Evolutionary conservation across 306 rosid species (phyloP), one percentile per base, ranked within the genome.

Genomic region (Glycine latifolia): DNA sequence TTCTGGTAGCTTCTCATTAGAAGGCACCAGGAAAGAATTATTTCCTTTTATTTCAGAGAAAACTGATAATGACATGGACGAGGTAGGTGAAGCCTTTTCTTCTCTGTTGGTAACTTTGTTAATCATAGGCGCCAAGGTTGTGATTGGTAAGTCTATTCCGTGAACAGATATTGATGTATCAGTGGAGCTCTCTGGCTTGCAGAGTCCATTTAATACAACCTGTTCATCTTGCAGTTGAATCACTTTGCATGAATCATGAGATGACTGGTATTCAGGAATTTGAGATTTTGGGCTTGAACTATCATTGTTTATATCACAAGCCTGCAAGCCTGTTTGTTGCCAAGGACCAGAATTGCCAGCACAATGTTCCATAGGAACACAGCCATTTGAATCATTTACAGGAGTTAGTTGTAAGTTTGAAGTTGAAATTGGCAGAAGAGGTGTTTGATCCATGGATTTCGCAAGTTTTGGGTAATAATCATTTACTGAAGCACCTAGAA

Each of bases 361-460:
- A 41, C 59, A 44, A 46, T 61, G 60, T 15, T 54, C 67, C 71
- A 61, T 6, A 14, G 59, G 67, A 74, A 47, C 71, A 63, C 50
- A 65, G 41, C 72, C 83, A 71, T 79, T 75, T 72, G 85, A 86
- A 81, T 62, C 81, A 78, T 82, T 79, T 31, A 15, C 0, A 7
- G 70, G 73, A 62, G 71, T 70, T 78, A 50, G 84, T 76, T 17
- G 52, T 75, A 26, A 4, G 53, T 74, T 11, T 54, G 88, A 86
- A 70, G 68, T 50, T 61, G 74, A 60, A 39, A 8, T 41, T 79
- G 79, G 75, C 47, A 66, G 84, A 56, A 56, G 53, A 13, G 49
- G 70, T 75, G 35, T 53, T 33, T 75, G 63, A 79, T 84, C 79
- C 84, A 74, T 74, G 55, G 67, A 84, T 80, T 84, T 88, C 72